A percentile compares a stretch with the other conserved stretches of the same genome.
These are phyloP conservation scores for Calendula officinalis DNA, from an alignment of 129 eudicot species.

Conservation along the genomic window DNA sequence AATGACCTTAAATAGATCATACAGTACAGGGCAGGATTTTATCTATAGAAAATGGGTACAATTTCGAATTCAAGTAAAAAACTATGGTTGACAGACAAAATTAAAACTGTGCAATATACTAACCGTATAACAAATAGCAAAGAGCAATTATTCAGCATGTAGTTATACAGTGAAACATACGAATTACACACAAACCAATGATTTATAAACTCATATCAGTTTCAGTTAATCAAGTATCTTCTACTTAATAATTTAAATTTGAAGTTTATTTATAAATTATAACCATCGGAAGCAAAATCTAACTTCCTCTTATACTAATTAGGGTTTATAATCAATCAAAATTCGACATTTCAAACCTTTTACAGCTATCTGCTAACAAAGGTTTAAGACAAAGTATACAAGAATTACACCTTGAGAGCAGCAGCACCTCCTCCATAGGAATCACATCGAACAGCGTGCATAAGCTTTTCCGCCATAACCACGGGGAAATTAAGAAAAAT, in stretches of 20 bases:
- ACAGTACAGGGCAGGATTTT: too few species aligned
- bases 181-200: neutral
- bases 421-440: conserved; percentile 76
- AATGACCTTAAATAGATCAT: neutral
- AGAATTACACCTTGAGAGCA: conserved; percentile 55
- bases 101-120: neutral
- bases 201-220: neutral
- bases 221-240: too few species aligned
- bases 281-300: conserved; percentile 8
- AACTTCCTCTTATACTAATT: neutral
- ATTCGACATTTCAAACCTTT: neutral
- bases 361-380: neutral
- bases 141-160: neutral
- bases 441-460: conserved; percentile 66
- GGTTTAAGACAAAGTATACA: neutral
- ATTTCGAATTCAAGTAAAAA: neutral
- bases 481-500: neutral
- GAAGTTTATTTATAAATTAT: neutral
- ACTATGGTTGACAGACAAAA: neutral
- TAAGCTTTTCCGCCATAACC: conserved; percentile 59
- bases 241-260: neutral
- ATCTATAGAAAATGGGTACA: neutral
- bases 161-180: neutral
- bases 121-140: neutral
- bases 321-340: neutral